Percentiles rank a stretch among this genome's conserved stretches.
phyloP scores from a whole-genome alignment of 176 grass and related monocot genomes.

The Poa annua region DNA sequence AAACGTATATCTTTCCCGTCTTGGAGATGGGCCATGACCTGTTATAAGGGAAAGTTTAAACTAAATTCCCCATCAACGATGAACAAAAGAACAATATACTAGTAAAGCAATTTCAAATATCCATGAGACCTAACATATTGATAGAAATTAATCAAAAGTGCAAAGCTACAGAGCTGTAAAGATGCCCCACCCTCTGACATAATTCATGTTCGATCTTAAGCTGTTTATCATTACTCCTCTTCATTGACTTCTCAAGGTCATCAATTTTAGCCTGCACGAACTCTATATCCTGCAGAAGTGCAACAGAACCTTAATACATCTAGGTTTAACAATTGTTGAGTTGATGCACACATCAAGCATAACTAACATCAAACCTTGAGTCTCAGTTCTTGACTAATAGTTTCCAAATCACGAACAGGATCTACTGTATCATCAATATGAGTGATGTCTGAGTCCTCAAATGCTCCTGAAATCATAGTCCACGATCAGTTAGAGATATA shows the following conservation, averaged over 20 bases:
- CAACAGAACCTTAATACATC: slow-evolving; percentile 11
- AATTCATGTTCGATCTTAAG: slow-evolving; percentile 92
- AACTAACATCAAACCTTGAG: slow-evolving; percentile 71
- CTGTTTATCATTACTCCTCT: slow-evolving; percentile 99
- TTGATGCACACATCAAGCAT: slow-evolving; percentile 19
- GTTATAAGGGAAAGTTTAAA: slow-evolving; percentile 30
- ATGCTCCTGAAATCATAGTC: slow-evolving; percentile 68
- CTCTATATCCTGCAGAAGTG: slow-evolving; percentile 77
- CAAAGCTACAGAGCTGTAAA: background rate
- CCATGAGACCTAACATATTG: slow-evolving; percentile 23
- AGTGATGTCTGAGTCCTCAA: slow-evolving; percentile 91
- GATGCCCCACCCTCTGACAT: slow-evolving; percentile 66
- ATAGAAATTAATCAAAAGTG: background rate
- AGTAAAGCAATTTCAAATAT: background rate
- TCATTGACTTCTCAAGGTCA: slow-evolving; percentile 94
- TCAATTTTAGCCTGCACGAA: slow-evolving; percentile 76
- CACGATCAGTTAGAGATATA: slow-evolving; percentile 27
- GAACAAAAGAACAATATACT: background rate
- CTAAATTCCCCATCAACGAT: slow-evolving; percentile 15
- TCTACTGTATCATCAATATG: slow-evolving; percentile 95
- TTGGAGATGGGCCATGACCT: slow-evolving; percentile 67
- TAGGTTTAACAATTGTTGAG: background rate
- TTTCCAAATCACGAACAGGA: slow-evolving; percentile 97
- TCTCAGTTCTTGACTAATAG: slow-evolving; percentile 86
- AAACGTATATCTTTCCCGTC: slow-evolving; percentile 86